These are phyloP conservation scores for Paecilomyces niveus DNA, from an alignment of 2,329 filamentous ascomycete genomes.

Conservation along the genomic window DNA sequence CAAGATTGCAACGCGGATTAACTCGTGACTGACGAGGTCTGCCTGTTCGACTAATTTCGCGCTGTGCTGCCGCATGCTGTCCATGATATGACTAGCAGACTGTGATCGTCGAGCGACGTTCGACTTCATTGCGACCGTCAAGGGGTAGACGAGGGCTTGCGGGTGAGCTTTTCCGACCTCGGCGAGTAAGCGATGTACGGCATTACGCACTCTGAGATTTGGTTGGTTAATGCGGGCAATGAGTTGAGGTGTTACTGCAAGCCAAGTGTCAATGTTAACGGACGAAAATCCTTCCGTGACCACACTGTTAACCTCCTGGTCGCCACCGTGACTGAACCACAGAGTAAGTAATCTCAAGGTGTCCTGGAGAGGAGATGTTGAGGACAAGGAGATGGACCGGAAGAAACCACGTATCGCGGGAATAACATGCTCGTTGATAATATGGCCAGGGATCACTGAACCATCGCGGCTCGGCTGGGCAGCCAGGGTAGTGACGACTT, in stretches of 20 bases:
- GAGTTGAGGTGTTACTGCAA: conserved; percentile 94
- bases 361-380: conserved; percentile 89
- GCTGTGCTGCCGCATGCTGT: conserved; percentile 94
- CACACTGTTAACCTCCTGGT: conserved; percentile 76
- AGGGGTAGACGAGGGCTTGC: conserved; percentile 90
- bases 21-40: conserved; percentile 87
- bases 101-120: conserved; percentile 76
- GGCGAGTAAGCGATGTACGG: conserved; percentile 84
- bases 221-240: conserved; percentile 97
- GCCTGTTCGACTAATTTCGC: conserved; percentile 89
- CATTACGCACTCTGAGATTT: conserved; percentile 77
- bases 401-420: conserved; percentile 95
- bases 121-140: conserved; percentile 98
- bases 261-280: conserved; percentile 95
- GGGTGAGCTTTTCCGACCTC: conserved; percentile 93
- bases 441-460: conserved; percentile 52
- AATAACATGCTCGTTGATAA: conserved; percentile 81
- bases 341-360: conserved; percentile 85
- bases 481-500: conserved; percentile 81
- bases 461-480: conserved; percentile 57
- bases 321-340: conserved; percentile 92
- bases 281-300: conserved; percentile 86
- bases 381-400: conserved; percentile 88
- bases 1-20: conserved; percentile 91
- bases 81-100: conserved; percentile 91